These are phyloP conservation scores for Asterochloris erici DNA, from an alignment of 139 green algal species.

Conservation along the genomic window DNA sequence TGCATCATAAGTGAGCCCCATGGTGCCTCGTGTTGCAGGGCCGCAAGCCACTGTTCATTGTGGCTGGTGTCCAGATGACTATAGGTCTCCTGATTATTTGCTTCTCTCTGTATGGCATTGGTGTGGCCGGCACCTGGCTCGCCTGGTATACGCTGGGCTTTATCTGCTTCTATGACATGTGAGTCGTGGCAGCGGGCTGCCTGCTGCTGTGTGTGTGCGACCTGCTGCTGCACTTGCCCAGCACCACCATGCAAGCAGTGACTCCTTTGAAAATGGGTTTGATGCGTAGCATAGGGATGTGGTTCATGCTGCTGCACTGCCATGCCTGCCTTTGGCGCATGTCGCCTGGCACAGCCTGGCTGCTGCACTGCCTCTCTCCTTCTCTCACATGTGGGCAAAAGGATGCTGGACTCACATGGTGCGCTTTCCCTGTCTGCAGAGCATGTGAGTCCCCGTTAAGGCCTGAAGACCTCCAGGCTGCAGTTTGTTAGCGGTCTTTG, in stretches of 20 bases:
- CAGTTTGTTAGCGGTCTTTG: too few relatives aligned
- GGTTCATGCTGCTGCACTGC: not conserved
- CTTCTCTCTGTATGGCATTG: constrained; percentile 27
- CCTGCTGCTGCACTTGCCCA: too few relatives aligned
- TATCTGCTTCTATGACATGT: constrained; percentile 52
- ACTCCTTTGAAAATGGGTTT: too few relatives aligned
- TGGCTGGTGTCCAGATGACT: constrained; percentile 54
- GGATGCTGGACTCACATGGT: too few relatives aligned
- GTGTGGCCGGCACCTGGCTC: constrained; percentile 7
- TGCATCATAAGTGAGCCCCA: too few relatives aligned
- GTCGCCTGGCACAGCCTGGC: too few relatives aligned
- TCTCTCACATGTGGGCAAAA: too few relatives aligned
- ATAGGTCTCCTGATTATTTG: constrained; percentile 34
- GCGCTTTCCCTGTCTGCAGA: too few relatives aligned
- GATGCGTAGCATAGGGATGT: not conserved
- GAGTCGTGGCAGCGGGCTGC: not conserved
- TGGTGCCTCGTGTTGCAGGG: not conserved
- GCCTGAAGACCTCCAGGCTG: too few relatives aligned
- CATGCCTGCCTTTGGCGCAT: not conserved
- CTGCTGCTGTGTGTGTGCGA: not conserved
- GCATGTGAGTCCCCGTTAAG: too few relatives aligned
- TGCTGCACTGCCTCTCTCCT: not conserved
- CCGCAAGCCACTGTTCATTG: constrained; percentile 37
- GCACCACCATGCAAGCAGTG: too few relatives aligned
- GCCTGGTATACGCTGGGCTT: constrained; percentile 37